These are phyloP conservation scores for Solanum clarkiae DNA, from an alignment of 257 asterid species.

Conservation along the genomic window DNA sequence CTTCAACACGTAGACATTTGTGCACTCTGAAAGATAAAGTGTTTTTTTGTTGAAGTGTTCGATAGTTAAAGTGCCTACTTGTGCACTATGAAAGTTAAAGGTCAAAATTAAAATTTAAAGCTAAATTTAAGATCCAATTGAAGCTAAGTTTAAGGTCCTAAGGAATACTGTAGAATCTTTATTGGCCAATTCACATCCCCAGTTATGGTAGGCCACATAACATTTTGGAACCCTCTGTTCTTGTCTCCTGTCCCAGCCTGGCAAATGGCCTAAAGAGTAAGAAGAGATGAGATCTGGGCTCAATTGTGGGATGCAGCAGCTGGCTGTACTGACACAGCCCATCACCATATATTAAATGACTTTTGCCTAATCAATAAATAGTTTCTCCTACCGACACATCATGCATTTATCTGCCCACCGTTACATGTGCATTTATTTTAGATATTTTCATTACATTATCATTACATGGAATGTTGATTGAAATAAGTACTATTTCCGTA, in stretches of 20 bases:
- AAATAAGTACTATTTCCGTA: conserved; percentile 22
- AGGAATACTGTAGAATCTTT: too few relatives aligned
- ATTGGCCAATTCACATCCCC: not conserved
- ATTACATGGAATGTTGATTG: not conserved
- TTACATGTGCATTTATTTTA: conserved; percentile 23
- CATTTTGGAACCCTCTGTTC: not conserved
- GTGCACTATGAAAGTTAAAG: too few relatives aligned
- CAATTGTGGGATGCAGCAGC: conserved; percentile 6
- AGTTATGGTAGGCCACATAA: not conserved
- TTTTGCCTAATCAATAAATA: not conserved
- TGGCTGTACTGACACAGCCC: conserved; percentile 9
- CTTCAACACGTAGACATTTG: too few relatives aligned
- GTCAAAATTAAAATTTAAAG: too few relatives aligned
- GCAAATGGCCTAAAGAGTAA: not conserved
- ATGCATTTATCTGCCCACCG: conserved; percentile 16
- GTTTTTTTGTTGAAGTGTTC: too few relatives aligned
- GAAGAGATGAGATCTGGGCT: conserved; percentile 2
- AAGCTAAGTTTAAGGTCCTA: too few relatives aligned
- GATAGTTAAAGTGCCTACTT: too few relatives aligned
- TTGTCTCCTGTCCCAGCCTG: conserved; percentile 7
- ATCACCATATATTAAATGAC: conserved; percentile 16
- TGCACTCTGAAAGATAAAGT: too few relatives aligned
- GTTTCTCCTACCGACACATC: conserved; percentile 22
- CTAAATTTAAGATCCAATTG: too few relatives aligned
- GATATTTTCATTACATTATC: not conserved